Conservation (phyloP, 2,329 filamentous ascomycete genomes). For the Coleophoma cylindrospora region DNA sequence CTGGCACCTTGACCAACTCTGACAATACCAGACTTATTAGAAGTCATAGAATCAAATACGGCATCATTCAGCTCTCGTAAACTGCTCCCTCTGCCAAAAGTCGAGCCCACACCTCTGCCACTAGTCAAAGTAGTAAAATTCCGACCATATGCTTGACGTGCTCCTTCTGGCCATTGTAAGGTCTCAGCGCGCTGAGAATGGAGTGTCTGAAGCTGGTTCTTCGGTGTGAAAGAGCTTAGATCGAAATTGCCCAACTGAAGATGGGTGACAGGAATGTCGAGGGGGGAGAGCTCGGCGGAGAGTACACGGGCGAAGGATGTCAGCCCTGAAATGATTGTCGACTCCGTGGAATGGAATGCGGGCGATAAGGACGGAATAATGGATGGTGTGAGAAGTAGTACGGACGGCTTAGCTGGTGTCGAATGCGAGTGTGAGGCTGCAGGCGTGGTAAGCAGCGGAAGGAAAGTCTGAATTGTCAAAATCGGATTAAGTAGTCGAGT, state of each 20-base stretch:
- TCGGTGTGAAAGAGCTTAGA: constrained; percentile 60
- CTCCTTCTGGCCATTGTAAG: constrained; percentile 58
- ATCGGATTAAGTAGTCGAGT: constrained; percentile 88
- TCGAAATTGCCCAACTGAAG: constrained; percentile 92
- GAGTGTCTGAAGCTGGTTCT: constrained; percentile 29
- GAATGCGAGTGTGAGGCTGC: constrained; percentile 34
- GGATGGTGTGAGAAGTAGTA: constrained; percentile 73
- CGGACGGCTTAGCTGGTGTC: constrained; percentile 50
- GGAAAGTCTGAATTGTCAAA: constrained; percentile 80
- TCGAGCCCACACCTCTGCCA: constrained; percentile 41
- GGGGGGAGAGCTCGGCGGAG: constrained; percentile 69
- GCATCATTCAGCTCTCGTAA: constrained; percentile 77
- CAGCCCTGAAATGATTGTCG: constrained; percentile 80
- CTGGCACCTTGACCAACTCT: constrained; percentile 81
- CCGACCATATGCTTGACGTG: constrained; percentile 54
- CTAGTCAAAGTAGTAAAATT: constrained; percentile 54
- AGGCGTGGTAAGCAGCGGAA: constrained; percentile 67
- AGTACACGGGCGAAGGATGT: constrained; percentile 80
- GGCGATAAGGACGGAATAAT: constrained; percentile 77
- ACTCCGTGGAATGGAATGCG: constrained; percentile 80
- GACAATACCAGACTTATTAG: constrained; percentile 51
- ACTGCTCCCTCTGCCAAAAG: constrained; percentile 42
- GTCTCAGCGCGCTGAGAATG: constrained; percentile 47
- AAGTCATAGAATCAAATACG: constrained; percentile 83
- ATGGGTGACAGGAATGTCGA: constrained; percentile 76